A percentile compares a stretch with the other conserved stretches of the same genome.
Conservation (phyloP, 2,329 filamentous ascomycete genomes). For the Harringtonia lauricola region DNA sequence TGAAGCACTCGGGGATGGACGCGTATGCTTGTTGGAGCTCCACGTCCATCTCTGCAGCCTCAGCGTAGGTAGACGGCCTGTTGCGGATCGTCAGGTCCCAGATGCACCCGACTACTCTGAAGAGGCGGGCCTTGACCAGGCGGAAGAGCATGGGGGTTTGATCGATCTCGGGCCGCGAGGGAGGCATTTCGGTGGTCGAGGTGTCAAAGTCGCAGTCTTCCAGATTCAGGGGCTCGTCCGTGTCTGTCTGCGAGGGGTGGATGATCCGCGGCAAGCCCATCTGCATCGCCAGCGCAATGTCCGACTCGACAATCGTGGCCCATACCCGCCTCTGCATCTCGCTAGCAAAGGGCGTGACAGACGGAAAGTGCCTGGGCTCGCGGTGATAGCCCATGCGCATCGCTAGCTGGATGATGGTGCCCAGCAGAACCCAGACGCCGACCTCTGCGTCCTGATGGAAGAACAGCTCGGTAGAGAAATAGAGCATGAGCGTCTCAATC, state of each 20-base stretch:
- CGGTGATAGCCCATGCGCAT: conserved; percentile 31
- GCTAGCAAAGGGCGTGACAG: conserved; percentile 23
- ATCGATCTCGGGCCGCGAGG: conserved; percentile 12
- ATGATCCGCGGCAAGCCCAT: conserved; percentile 36
- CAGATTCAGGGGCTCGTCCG: conserved; percentile 25
- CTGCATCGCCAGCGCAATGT: conserved; percentile 32
- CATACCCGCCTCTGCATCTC: conserved; percentile 30
- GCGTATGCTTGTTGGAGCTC: conserved; percentile 12
- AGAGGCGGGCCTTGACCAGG: conserved; percentile 17
- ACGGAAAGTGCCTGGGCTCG: conserved; percentile 18
- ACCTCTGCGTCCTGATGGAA: conserved; percentile 15
- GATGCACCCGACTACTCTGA: conserved; percentile 7
- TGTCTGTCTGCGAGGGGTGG: conserved; percentile 15
- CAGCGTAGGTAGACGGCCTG: conserved; percentile 8
- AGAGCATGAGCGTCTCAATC: conserved; percentile 25
- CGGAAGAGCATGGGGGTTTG: conserved; percentile 14
- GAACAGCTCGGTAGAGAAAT: conserved; percentile 14
- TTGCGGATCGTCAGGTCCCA: conserved; percentile 12
- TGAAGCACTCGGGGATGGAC: conserved; percentile 15
- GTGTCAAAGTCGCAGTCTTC: conserved; percentile 26
- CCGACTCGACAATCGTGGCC: conserved; percentile 27
- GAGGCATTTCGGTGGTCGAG: conserved; percentile 17
- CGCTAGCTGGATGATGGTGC: conserved; percentile 24
- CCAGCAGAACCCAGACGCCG: conserved; percentile 27
- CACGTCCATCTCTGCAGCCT: conserved; percentile 12